phyloP scores from a whole-genome alignment of 768 basidiomycete species.

The Infundibulicybe gibba region DNA sequence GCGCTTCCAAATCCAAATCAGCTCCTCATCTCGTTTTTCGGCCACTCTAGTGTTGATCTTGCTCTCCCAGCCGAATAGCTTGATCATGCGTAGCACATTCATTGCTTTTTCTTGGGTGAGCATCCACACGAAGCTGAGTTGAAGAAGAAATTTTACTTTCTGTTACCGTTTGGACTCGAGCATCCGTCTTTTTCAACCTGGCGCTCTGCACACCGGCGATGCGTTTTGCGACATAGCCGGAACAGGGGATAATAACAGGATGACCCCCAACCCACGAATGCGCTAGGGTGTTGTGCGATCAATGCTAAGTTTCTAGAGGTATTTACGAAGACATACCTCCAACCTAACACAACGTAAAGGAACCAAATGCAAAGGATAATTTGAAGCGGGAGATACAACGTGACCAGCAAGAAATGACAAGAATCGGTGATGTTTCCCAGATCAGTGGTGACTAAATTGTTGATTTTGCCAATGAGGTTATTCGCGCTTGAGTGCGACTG shows the following conservation, averaged over 20 bases:
- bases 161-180: slow-evolving; percentile 55
- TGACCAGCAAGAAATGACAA: slow-evolving; percentile 29
- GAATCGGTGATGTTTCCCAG: slow-evolving; percentile 30
- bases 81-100: slow-evolving; percentile 62
- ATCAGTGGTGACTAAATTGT: slow-evolving; percentile 73
- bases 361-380: slow-evolving; percentile 36
- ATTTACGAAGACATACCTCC: slow-evolving; percentile 28
- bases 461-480: slow-evolving; percentile 71
- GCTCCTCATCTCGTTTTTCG: slow-evolving; percentile 58
- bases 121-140: too few species aligned
- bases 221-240: slow-evolving; percentile 52
- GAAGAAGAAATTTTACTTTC: slow-evolving; percentile 40
- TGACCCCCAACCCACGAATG: slow-evolving; percentile 56
- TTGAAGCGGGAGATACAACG: slow-evolving; percentile 38
- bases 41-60: slow-evolving; percentile 49
- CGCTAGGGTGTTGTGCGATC: slow-evolving; percentile 24
- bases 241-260: slow-evolving; percentile 51
- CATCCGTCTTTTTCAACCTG: slow-evolving; percentile 53
- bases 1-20: slow-evolving; percentile 48
- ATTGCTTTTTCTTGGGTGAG: slow-evolving; percentile 29
- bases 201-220: slow-evolving; percentile 45
- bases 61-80: slow-evolving; percentile 68
- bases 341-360: slow-evolving; percentile 42
- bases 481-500: slow-evolving; percentile 18
- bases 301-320: slow-evolving; percentile 4